Percentiles rank a stretch among this genome's conserved stretches.
Conservation (phyloP, 441 rosid species). For the Arabidopsis hybrid region DNA sequence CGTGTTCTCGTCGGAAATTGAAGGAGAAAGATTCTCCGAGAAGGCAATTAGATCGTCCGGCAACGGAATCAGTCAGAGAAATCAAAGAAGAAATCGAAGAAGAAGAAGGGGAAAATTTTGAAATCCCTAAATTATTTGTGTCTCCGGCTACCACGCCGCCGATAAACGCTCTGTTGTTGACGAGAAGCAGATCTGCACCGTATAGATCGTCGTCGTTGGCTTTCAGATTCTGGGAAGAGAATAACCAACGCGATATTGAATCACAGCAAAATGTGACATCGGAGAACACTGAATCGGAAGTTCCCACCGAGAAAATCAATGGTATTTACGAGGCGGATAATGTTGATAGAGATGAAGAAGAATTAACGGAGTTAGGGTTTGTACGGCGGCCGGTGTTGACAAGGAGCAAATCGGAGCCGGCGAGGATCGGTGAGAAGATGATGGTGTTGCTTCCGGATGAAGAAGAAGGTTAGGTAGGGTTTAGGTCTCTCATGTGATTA, state of each 20-base stretch:
- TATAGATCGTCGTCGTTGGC: slow-evolving; percentile 83
- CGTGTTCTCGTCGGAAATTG: slow-evolving; percentile 41
- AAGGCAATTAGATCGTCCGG: slow-evolving; percentile 42
- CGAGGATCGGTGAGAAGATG: slow-evolving; percentile 63
- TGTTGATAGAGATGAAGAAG: slow-evolving; percentile 26
- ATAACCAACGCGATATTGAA: slow-evolving; percentile 47
- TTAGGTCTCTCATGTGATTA: slow-evolving; percentile 52
- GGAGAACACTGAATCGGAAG: slow-evolving; percentile 22
- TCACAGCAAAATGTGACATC: slow-evolving; percentile 41
- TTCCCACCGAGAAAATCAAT: slow-evolving; percentile 6
- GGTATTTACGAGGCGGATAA: slow-evolving; percentile 37
- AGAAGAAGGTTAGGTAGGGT: slow-evolving; percentile 63
- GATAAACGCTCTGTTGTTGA: slow-evolving; percentile 66
- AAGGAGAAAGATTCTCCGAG: slow-evolving; percentile 44
- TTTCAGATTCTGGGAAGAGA: slow-evolving; percentile 79
- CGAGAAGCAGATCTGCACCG: slow-evolving; percentile 90
- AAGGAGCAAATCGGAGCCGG: slow-evolving; percentile 88
- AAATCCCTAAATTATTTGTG: slow-evolving; percentile 38
- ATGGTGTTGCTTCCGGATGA: slow-evolving; percentile 54
- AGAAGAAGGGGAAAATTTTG: slow-evolving; percentile 33
- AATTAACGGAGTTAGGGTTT: slow-evolving; percentile 27
- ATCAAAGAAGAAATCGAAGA: slow-evolving; percentile 33
- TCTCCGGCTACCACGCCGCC: slow-evolving; percentile 64
- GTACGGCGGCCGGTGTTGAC: slow-evolving; percentile 53
- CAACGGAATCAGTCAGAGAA: slow-evolving; percentile 39